Conservation (phyloP, 768 basidiomycete genomes). For the Leccinellum luteum region DNA sequence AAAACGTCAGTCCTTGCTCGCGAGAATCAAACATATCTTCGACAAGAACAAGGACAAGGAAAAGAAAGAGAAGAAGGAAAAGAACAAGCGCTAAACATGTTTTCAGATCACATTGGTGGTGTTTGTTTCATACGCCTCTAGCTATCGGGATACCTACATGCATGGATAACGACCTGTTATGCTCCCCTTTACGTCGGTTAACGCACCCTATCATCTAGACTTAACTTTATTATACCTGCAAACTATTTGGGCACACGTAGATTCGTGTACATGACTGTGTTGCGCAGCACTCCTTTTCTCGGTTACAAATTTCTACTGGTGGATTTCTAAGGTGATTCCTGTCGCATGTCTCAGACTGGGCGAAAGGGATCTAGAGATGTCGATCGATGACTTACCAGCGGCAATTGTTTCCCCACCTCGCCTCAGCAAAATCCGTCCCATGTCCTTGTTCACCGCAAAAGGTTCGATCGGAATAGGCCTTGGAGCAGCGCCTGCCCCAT, state of each 20-base stretch:
- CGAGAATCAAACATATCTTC: conserved; percentile 52
- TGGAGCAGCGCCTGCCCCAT: conserved; percentile 42
- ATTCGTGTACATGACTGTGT: conserved; percentile 17
- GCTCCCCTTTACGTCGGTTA: conserved; percentile 14
- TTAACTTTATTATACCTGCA: conserved; percentile 19
- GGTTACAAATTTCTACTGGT: conserved; percentile 20
- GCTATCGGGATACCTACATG: conserved; percentile 4
- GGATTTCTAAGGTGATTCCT: conserved; percentile 48
- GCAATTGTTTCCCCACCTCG: conserved; percentile 92
- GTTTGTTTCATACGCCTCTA: neutral
- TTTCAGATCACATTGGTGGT: neutral
- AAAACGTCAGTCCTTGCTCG: conserved; percentile 53
- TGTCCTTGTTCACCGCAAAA: conserved; percentile 87
- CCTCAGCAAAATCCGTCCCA: conserved; percentile 89
- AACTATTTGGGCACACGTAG: conserved; percentile 10
- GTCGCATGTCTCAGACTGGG: conserved; percentile 1
- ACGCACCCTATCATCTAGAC: conserved; percentile 13
- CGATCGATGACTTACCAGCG: conserved; percentile 58
- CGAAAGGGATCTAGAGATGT: neutral
- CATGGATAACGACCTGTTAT: conserved; percentile 16
- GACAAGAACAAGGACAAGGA: conserved; percentile 47
- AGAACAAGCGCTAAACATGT: neutral
- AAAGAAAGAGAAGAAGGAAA: conserved; percentile 32
- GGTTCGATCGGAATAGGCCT: conserved; percentile 83
- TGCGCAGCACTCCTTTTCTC: conserved; percentile 2